Evolutionary conservation across 176 grass and related monocot species (phyloP).

Genomic region (Carex myosuroides): DNA sequence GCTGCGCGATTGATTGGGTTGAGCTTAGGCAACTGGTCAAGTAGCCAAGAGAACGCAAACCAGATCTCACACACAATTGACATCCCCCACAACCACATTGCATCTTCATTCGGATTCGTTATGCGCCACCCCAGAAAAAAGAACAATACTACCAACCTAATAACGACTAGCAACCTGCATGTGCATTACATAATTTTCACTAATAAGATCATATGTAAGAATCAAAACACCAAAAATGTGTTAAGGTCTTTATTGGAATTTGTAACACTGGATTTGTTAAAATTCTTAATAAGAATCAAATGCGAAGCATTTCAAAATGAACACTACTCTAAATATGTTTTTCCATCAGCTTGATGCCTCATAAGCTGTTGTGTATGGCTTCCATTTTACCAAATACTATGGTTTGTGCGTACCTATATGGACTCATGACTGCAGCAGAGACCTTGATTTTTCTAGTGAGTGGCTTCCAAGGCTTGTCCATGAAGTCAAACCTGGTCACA

Average conservation of each 20-base stretch:
- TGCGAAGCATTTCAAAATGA: slow-evolving; percentile 1
- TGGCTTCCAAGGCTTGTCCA: slow-evolving; percentile 67
- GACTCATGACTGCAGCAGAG: slow-evolving; percentile 45
- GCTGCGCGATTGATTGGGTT: slow-evolving; percentile 66
- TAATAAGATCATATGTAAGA: background rate
- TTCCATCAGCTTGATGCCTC: background rate
- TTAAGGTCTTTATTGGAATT: background rate
- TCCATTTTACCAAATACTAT: background rate
- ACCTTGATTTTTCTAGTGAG: slow-evolving; percentile 56
- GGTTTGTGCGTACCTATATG: slow-evolving; percentile 35
- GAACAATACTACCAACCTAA: slow-evolving; percentile 44
- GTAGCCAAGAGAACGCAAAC: slow-evolving; percentile 77
- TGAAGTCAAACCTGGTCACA: slow-evolving; percentile 51
- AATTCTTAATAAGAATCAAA: background rate
- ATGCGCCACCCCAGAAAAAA: slow-evolving; percentile 63
- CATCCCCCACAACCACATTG: slow-evolving; percentile 71
- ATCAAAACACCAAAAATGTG: background rate
- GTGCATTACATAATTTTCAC: background rate
- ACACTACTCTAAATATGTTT: background rate
- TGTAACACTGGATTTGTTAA: background rate
- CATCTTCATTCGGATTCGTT: slow-evolving; percentile 59
- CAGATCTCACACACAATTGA: slow-evolving; percentile 79
- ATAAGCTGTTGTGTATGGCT: background rate
- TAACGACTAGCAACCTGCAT: slow-evolving; percentile 46
- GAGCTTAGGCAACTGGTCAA: slow-evolving; percentile 84